Evolutionary conservation across 2,329 filamentous ascomycete genomes (phyloP), one percentile per base, ranked within the genome.

Genomic region (Cladosporium cucumerinum): DNA sequence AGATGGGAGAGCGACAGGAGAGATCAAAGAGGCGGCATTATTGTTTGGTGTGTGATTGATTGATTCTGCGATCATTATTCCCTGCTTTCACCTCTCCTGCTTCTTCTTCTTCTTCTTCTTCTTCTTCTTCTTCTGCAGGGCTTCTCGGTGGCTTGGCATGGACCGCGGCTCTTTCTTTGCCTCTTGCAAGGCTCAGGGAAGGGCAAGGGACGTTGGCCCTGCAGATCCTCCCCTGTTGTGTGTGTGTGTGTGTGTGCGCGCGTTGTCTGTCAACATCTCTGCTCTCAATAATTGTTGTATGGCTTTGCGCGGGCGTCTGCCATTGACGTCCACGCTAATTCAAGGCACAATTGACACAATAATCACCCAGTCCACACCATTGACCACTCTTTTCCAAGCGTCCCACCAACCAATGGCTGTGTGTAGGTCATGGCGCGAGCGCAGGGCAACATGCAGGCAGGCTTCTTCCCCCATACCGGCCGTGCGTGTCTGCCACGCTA

Each of bases 401-500:
- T 21, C 28, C 12, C 32, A 23, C 28, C 54, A 52, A 32, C 60
- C 60, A 62, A 62, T 62, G 60, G 60, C 28, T 46, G 23, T 21
- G 30, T 11, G 34, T 52, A 14, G 58, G 46, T 46, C 30, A 57
- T 57, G 32, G 32, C 54, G 54, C 32, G 36, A n/a, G 57, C 36
- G 25, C 51, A 54, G 39, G 39, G 39, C 39, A 54, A 21, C 18
- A 21, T 54, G 51, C 51, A 54, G 39, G 36, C 36, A 59, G 57
- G 25, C 23, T 54, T 39, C 30, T 26, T 57, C 54, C 59, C 59
- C 59, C 59, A 61, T 61, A 39, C 28, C 52, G 60, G 60, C 48
- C 48, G 60, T 54, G 60, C 60, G 32, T 54, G 59, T 61, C 46
- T 32, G 46, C 59, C 21, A 43, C 60, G 60, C 60, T 62, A 62